Conservation (phyloP, 805 yeast species). For the Cyberlindnera misumaiensis region DNA sequence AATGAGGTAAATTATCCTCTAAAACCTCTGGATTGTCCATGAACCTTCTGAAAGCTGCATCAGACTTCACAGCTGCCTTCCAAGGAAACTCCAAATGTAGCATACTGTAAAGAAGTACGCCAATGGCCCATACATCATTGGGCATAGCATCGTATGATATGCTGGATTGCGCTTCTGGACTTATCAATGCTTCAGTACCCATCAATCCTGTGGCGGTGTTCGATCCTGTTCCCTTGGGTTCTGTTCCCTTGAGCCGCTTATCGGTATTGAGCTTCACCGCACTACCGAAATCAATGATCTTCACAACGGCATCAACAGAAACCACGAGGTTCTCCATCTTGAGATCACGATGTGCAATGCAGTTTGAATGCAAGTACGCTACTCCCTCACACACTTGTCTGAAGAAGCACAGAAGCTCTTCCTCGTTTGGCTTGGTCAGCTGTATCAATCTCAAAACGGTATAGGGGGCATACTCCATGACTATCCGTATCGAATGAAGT, state of each 20-base stretch:
- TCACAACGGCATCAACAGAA: conserved; percentile 60
- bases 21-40: background rate
- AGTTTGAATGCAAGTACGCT: conserved; percentile 60
- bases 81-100: conserved; percentile 45
- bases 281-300: conserved; percentile 88
- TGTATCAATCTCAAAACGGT: conserved; percentile 86
- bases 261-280: conserved; percentile 60
- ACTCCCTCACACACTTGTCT: conserved; percentile 76
- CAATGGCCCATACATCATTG: conserved; percentile 88
- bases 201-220: conserved; percentile 65
- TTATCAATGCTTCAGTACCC: conserved; percentile 89
- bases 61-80: conserved; percentile 35
- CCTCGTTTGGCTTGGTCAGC: conserved; percentile 60
- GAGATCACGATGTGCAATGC: conserved; percentile 86
- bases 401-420: conserved; percentile 72
- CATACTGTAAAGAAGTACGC: conserved; percentile 79
- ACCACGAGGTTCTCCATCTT: conserved; percentile 91
- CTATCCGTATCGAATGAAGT: conserved; percentile 48
- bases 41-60: conserved; percentile 18
- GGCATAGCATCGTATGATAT: conserved; percentile 69
- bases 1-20: conserved; percentile 4
- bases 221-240: too few species aligned
- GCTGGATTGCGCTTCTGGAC: conserved; percentile 76
- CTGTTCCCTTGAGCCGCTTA: conserved; percentile 29
- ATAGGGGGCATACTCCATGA: conserved; percentile 85